Base-by-base conservation (phyloP, 306 rosid species). In the Fragaria ananassa region DNA sequence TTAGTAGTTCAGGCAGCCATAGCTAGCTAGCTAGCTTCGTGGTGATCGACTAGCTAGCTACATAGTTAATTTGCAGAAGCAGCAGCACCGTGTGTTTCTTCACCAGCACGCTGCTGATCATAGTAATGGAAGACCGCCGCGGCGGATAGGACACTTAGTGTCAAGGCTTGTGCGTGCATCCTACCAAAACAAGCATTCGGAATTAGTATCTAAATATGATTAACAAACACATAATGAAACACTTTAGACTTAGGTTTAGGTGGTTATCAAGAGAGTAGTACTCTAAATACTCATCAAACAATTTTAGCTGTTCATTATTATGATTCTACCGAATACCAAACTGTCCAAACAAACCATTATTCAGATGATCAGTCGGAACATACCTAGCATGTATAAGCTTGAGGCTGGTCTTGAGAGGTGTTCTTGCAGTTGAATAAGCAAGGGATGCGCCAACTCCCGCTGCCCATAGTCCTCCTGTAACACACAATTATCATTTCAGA, bases 371-470 rank as follows among this genome's bases (percentile, higher is more conserved):
- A 8, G 14, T 50, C 19, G 23, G 45, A 25, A 25, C 0, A 10
- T 67, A 88, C 94, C 95, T 91, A 45, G 98, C 98, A 86, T 93
- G 97, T 54, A 93, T 93, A 58, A 93, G 97, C 81, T 88, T 82
- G 10, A 93, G 96, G 74, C 97, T 93, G 69, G 96, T 91, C 85
- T 93, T 93, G 84, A 89, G 74, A 13, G 85, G 87, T 44, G 97
- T 80, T 67, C 82, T 84, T 45, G 69, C 57, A 19, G 85, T 71
- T 72, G 97, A 58, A 77, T 88, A 81, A 18, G 83, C 81, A 6
- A 93, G 85, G 5, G 98, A 83, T 65, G 92, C 96, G 67, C 91
- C 98, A 21, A 93, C 80, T 62, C 92, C 98, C 29, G 92, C 49
- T 3, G 96, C 96, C 98, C 97, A 93, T 1, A 93, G 64, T 7